Percentiles rank a stretch among this genome's conserved stretches.
Evolutionary conservation across 2,329 filamentous ascomycete species (phyloP).

Genomic region (Ophiostoma tasmaniense): DNA sequence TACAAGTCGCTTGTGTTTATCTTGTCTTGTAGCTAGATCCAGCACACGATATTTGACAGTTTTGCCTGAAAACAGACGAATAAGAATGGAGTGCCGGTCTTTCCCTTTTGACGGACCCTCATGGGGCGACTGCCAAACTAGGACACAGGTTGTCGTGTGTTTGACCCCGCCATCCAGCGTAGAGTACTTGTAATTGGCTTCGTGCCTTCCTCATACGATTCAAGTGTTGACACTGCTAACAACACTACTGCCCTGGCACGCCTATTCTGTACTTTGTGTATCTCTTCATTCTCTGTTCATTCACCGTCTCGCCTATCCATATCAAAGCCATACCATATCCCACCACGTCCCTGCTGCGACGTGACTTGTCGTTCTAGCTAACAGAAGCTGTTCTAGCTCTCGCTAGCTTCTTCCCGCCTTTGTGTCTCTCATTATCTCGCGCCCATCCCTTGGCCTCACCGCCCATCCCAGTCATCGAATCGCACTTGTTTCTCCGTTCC

Average conservation of each 20-base stretch:
- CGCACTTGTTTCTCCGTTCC: not conserved
- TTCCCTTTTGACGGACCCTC: constrained; percentile 3
- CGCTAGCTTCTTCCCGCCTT: not conserved
- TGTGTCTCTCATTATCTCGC: not conserved
- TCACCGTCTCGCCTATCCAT: not conserved
- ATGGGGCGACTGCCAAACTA: not conserved
- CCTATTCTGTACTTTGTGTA: no score
- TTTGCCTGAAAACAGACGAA: not conserved
- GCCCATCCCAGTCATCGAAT: not conserved
- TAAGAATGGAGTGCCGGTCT: constrained; percentile 2
- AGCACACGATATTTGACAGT: no score
- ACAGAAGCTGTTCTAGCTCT: not conserved
- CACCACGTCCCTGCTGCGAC: not conserved
- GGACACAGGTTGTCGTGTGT: constrained; percentile 11
- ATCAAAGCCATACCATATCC: not conserved
- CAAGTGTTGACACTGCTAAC: not conserved
- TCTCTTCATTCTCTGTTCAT: not conserved
- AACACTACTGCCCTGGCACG: not conserved
- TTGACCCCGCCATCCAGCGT: constrained; percentile 7
- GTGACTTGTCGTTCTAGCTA: not conserved
- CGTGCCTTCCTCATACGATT: not conserved
- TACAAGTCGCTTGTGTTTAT: not conserved
- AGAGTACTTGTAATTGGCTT: not conserved
- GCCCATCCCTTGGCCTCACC: constrained; percentile 5
- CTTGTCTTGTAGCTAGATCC: not conserved